Percentiles rank a stretch among this genome's conserved stretches.
Evolutionary conservation across 495 filamentous ascomycete species (phyloP).

Genomic region (Rhypophila decipiens): DNA sequence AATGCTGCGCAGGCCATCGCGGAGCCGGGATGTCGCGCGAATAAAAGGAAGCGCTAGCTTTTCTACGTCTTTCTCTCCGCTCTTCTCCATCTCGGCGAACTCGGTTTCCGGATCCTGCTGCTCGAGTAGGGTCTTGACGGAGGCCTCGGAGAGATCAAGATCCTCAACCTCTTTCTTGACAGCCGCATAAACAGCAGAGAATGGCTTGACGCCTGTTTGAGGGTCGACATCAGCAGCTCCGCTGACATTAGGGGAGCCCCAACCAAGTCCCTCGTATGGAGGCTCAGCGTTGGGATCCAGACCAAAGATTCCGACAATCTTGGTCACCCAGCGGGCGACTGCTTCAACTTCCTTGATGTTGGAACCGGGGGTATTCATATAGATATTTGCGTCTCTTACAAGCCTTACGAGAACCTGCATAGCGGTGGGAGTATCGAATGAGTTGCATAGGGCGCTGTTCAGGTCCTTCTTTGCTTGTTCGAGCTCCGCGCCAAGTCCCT

Average conservation of each 20-base stretch:
- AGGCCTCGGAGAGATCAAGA: constrained; percentile 28
- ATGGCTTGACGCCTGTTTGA: constrained; percentile 38
- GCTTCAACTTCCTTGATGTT: constrained; percentile 49
- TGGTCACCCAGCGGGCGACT: constrained; percentile 74
- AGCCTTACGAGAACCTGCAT: constrained; percentile 71
- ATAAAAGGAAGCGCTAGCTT: constrained; percentile 57
- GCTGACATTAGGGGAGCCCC: constrained; percentile 66
- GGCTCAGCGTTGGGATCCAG: constrained; percentile 62
- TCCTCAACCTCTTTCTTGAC: constrained; percentile 32
- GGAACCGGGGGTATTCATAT: constrained; percentile 50
- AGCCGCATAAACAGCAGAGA: constrained; percentile 29
- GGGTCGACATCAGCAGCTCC: constrained; percentile 43
- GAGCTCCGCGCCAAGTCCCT: constrained; percentile 38
- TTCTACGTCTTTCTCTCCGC: constrained; percentile 39
- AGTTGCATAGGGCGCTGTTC: constrained; percentile 67
- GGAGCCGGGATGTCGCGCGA: constrained; percentile 55
- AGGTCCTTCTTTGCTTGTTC: constrained; percentile 59
- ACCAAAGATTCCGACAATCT: constrained; percentile 77
- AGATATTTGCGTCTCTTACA: constrained; percentile 66
- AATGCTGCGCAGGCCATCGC: constrained; percentile 59
- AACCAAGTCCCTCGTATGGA: constrained; percentile 63
- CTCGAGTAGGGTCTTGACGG: constrained; percentile 21
- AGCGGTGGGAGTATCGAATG: constrained; percentile 76
- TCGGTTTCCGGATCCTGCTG: constrained; percentile 34
- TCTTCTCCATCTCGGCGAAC: constrained; percentile 32